Conservation (phyloP, 345 rosid genomes). For the Jatropha curcas region DNA sequence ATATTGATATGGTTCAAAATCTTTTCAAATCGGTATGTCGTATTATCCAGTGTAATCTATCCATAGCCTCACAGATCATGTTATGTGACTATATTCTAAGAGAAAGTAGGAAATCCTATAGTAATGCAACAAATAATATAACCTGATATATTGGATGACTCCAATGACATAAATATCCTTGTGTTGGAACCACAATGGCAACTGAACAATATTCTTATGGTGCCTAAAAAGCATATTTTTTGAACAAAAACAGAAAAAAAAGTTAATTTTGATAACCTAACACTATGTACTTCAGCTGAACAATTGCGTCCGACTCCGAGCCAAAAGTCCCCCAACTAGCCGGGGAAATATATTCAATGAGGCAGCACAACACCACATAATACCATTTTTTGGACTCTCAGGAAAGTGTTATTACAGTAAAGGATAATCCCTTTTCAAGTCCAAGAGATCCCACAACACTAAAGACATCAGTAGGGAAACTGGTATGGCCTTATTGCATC, state of each 20-base stretch:
- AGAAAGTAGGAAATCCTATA: not conserved
- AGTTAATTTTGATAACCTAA: not conserved
- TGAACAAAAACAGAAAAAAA: too few relatives aligned
- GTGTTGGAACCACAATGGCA: too few relatives aligned
- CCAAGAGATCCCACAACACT: not conserved
- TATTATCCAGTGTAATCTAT: not conserved
- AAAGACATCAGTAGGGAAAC: not conserved
- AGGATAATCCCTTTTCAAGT: not conserved
- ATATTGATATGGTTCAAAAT: not conserved
- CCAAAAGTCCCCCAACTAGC: not conserved
- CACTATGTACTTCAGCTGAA: not conserved
- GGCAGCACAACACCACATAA: not conserved
- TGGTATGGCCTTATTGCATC: not conserved
- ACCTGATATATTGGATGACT: not conserved
- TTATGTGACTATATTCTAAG: not conserved
- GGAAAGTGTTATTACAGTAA: not conserved
- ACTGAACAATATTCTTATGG: not conserved
- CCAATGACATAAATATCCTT: not conserved
- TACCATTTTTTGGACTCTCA: not conserved
- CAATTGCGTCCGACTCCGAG: not conserved
- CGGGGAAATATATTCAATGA: not conserved
- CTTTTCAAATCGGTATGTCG: not conserved
- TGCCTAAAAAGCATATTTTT: not conserved
- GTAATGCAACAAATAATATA: not conserved
- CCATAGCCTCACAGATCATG: not conserved